Percentiles rank a stretch among this genome's conserved stretches.
Conservation (phyloP, 2,329 filamentous ascomycete species). For the Pseudocercospora eumusae region DNA sequence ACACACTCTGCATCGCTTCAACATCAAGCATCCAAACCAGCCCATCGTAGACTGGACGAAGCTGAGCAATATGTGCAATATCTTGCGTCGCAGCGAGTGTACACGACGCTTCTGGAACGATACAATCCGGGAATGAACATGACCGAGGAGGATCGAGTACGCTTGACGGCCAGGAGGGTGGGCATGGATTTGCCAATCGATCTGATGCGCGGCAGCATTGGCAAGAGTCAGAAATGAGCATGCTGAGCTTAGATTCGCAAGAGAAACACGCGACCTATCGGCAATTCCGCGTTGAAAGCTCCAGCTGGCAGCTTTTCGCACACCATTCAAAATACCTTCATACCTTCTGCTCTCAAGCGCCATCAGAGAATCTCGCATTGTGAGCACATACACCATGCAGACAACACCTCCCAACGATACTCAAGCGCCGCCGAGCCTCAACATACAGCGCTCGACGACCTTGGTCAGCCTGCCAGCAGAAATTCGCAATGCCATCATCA, state of each 20-base stretch:
- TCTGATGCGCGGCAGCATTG: conserved; percentile 14
- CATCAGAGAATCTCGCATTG: too few relatives aligned
- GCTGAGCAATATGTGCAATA: conserved; percentile 81
- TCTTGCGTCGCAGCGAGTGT: conserved; percentile 79
- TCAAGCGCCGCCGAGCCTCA: not conserved
- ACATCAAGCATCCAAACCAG: conserved; percentile 31
- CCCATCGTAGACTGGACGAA: conserved; percentile 47
- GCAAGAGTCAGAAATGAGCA: not conserved
- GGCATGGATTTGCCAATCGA: conserved; percentile 84
- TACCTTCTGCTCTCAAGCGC: too few relatives aligned
- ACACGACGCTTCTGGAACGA: conserved; percentile 77
- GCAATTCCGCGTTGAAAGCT: conserved; percentile 2
- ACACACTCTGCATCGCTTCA: conserved; percentile 43
- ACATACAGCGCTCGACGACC: not conserved
- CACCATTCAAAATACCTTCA: not conserved
- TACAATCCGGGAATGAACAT: conserved; percentile 94
- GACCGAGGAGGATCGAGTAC: conserved; percentile 78
- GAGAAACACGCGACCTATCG: not conserved
- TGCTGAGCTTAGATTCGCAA: not conserved
- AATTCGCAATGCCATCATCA: not conserved
- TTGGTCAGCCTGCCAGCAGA: conserved; percentile 8
- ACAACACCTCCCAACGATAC: not conserved
- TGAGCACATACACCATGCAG: not conserved
- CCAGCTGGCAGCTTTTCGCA: not conserved
- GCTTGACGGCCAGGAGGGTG: conserved; percentile 80